These are phyloP conservation scores for Sclerotinia borealis DNA, from an alignment of 2,329 filamentous ascomycete species.

Conservation along the genomic window DNA sequence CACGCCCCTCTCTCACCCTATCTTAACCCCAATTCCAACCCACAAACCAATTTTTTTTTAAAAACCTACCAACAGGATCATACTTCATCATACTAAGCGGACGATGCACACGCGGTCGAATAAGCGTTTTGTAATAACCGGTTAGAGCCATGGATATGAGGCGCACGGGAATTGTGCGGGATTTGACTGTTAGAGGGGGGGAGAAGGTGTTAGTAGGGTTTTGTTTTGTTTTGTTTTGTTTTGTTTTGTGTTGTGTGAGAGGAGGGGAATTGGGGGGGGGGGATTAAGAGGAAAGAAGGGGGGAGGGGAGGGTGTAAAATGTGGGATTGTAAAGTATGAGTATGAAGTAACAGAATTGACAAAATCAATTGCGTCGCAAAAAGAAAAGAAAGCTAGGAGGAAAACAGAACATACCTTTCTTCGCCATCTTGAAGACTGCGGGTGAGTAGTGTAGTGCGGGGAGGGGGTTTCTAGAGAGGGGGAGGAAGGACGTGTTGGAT, in stretches of 20 bases:
- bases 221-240: neutral
- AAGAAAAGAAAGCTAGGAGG: too few relatives aligned
- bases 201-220: neutral
- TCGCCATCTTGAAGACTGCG: neutral
- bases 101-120: conserved; percentile 70
- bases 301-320: neutral
- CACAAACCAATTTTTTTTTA: neutral
- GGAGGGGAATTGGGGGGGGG: neutral
- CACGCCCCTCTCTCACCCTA: neutral
- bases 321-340: too few relatives aligned
- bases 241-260: neutral
- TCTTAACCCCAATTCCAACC: neutral
- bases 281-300: neutral
- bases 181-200: conserved; percentile 48
- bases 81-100: conserved; percentile 99
- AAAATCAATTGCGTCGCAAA: too few relatives aligned
- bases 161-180: conserved; percentile 86
- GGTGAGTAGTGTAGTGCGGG: too few relatives aligned
- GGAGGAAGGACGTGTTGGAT: too few relatives aligned
- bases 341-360: too few relatives aligned
- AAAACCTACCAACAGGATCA: conserved; percentile 75
- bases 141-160: conserved; percentile 98
- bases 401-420: neutral
- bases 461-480: too few relatives aligned
- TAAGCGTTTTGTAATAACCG: conserved; percentile 90